Conservation (phyloP, 2,329 filamentous ascomycete species). For the Zymoseptoria ardabiliae region DNA sequence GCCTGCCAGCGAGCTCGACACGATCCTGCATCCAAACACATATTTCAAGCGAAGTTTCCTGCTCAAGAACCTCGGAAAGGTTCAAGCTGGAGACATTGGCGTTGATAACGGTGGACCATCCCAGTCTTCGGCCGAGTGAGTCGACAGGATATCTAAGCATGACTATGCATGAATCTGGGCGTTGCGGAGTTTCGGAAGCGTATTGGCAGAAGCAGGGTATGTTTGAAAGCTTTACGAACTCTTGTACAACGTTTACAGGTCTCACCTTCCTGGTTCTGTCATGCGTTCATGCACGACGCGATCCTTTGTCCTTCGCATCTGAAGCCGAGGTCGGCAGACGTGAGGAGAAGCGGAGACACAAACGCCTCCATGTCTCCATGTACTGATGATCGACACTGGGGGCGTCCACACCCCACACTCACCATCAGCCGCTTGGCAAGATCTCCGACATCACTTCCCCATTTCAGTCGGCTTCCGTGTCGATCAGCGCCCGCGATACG, state of each 20-base stretch:
- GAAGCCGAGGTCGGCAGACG: not conserved
- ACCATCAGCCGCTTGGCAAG: not conserved
- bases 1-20: conserved; percentile 69
- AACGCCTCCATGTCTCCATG: not conserved
- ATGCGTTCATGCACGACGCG: not conserved
- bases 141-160: not conserved
- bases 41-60: conserved; percentile 95
- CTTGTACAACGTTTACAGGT: not conserved
- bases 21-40: conserved; percentile 93
- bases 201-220: not conserved
- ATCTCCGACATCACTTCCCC: not conserved
- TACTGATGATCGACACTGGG: not conserved
- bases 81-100: conserved; percentile 31
- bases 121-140: conserved; percentile 5
- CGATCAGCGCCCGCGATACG: not conserved
- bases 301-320: not conserved
- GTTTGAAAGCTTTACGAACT: not conserved
- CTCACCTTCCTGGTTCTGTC: not conserved
- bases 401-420: not conserved
- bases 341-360: not conserved
- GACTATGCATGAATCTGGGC: not conserved
- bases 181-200: not conserved
- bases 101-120: conserved; percentile 25
- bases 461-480: not conserved
- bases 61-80: conserved; percentile 65